These are phyloP conservation scores for Clonostachys solani DNA, from an alignment of 2,329 filamentous ascomycete species.

Conservation along the genomic window DNA sequence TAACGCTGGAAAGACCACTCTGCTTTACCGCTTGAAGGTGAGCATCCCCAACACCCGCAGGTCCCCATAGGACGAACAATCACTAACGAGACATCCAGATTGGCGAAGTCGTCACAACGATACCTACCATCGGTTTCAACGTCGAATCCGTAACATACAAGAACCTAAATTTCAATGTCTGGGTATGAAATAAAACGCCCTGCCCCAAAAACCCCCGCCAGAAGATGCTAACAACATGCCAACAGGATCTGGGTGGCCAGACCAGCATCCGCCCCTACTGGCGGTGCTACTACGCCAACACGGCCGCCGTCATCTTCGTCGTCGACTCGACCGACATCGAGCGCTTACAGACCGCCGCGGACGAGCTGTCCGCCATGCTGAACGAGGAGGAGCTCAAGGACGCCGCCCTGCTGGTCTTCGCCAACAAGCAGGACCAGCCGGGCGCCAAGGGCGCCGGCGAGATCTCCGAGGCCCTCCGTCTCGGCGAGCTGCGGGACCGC, in stretches of 20 bases:
- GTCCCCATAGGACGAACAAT: background rate
- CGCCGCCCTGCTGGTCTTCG: slow-evolving; percentile 88
- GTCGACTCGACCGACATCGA: slow-evolving; percentile 98
- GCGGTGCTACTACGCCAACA: slow-evolving; percentile 99
- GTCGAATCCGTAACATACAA: slow-evolving; percentile 98
- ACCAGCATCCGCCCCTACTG: slow-evolving; percentile 99
- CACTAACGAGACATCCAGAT: slow-evolving; percentile 52
- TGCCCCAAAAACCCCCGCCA: background rate
- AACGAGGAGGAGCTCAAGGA: slow-evolving; percentile 96
- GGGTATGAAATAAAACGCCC: slow-evolving; percentile 55
- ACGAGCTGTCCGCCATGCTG: slow-evolving; percentile 91
- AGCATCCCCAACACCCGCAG: background rate
- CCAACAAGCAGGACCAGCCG: slow-evolving; percentile 98
- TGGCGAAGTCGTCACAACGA: slow-evolving; percentile 97
- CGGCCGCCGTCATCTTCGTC: slow-evolving; percentile 96
- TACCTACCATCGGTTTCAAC: slow-evolving; percentile 99
- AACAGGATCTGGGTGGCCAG: slow-evolving; percentile 86
- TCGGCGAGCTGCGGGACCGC: slow-evolving; percentile 88
- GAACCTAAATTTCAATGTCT: slow-evolving; percentile 98
- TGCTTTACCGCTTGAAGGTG: slow-evolving; percentile 94
- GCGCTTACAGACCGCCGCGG: slow-evolving; percentile 83
- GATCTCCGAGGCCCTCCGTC: slow-evolving; percentile 86
- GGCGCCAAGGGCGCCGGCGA: slow-evolving; percentile 95
- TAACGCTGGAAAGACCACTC: slow-evolving; percentile 96
- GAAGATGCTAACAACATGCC: background rate